Base-by-base conservation (phyloP, 495 filamentous ascomycete species). In the Aspergillus bertholletiae region DNA sequence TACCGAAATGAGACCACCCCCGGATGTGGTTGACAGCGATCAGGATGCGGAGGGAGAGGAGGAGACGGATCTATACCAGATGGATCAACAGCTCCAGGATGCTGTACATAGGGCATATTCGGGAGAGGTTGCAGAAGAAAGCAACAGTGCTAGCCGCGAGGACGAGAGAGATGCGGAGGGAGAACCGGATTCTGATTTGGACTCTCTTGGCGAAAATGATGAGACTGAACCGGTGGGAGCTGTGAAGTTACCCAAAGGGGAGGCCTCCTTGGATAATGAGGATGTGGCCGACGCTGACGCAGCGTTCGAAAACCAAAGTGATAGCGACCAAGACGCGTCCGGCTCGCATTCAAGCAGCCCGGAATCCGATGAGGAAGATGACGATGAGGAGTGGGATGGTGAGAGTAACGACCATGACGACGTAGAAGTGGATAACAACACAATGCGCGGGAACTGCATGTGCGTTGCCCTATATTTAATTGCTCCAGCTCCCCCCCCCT, bases 341-440 rank as follows among this genome's bases (percentile, higher is more conserved):
- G 77, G 79, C 41, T 74, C 77, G 35, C 74, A 71, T 43, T 81
- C 80, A 20, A 85, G 79, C 55, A 83, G 79, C 44, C 76, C 73
- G 34, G 84, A 83, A 44, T 92, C 89, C 59, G 88, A 88, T 1
- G 26, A 28, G 1, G 88, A 76, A 57, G 84, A 75, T 60, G 88
- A 88, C 1, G 88, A 76, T 58, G 84, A 88, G 43, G 83, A 88
- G 41, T 87, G 84, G 84, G 80, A 87, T 48, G 83, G 69, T 21
- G 82, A 78, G 46, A 85, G 83, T 53, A 82, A 84, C 56, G 76
- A 66, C n/a, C 78, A 60, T 23, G 88, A 88, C 27, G 86, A 88
- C 46, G 83, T 50, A 3, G 88, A 88, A 24, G 81, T 74, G n/a
- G 86, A 86, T 47, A 77, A 77, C 49, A 81, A 77, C 51, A 81